A percentile compares a stretch with the other conserved stretches of the same genome.
phyloP scores from a whole-genome alignment of 345 rosid species.

The Camelina neglecta region DNA sequence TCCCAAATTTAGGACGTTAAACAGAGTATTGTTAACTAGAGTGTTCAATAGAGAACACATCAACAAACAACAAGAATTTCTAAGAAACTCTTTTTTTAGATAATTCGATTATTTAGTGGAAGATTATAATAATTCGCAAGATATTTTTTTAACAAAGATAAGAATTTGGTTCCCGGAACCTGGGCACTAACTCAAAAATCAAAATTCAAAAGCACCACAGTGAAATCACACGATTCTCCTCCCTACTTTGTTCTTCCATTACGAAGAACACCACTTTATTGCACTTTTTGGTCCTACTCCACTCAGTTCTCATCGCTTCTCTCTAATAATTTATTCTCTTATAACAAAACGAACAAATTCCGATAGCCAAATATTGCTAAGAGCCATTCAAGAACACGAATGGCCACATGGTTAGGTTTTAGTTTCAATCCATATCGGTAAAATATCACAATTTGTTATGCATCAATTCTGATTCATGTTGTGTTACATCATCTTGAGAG shows the following conservation, averaged over 20 bases:
- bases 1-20: not conserved
- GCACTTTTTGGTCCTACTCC: constrained; percentile 3
- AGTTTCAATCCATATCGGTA: not conserved
- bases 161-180: constrained; percentile 20
- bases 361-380: not conserved
- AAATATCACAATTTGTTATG: not conserved
- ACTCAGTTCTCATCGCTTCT: not conserved
- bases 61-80: not conserved
- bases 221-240: not conserved
- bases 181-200: not conserved
- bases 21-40: not conserved
- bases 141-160: not conserved
- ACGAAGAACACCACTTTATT: not conserved
- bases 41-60: not conserved
- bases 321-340: not conserved
- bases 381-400: constrained; percentile 31
- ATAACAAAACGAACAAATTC: not conserved
- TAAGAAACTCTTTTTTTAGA: not conserved
- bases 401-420: constrained; percentile 24
- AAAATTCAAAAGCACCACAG: constrained; percentile 3
- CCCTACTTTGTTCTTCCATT: constrained; percentile 7
- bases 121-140: not conserved
- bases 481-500: constrained; percentile 8
- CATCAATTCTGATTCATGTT: constrained; percentile 6
- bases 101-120: not conserved